These are phyloP conservation scores for Zea mays DNA, from an alignment of 176 grass and related monocot species.

Conservation along the genomic window Zm-B73-REFERENCE-NAM-5.0 NC_050097.1:18769501-18770000, in stretches of 20 bases:
- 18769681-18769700: conserved; percentile 23
- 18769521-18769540: conserved; percentile 44
- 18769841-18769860: conserved; percentile 27
- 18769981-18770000: conserved; percentile 45
- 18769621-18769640: conserved; percentile 59
- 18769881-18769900: conserved; percentile 34
- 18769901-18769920: background rate
- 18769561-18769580: conserved; percentile 74
- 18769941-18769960: conserved; percentile 64
- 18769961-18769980: conserved; percentile 79
- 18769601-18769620: conserved; percentile 58
- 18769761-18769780: conserved; percentile 72
- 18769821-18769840: conserved; percentile 51
- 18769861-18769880: conserved; percentile 18
- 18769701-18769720: conserved; percentile 30
- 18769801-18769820: conserved; percentile 78
- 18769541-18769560: conserved; percentile 57
- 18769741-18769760: conserved; percentile 71
- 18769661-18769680: conserved; percentile 28
- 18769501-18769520: conserved; percentile 53
- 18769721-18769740: conserved; percentile 94
- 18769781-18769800: conserved; percentile 77
- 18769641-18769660: conserved; percentile 70
- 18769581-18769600: conserved; percentile 52
- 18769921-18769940: conserved; percentile 27